phyloP scores from a whole-genome alignment of 192 early-diverging fungal species.

The Dimargaris xerosporica region DNA sequence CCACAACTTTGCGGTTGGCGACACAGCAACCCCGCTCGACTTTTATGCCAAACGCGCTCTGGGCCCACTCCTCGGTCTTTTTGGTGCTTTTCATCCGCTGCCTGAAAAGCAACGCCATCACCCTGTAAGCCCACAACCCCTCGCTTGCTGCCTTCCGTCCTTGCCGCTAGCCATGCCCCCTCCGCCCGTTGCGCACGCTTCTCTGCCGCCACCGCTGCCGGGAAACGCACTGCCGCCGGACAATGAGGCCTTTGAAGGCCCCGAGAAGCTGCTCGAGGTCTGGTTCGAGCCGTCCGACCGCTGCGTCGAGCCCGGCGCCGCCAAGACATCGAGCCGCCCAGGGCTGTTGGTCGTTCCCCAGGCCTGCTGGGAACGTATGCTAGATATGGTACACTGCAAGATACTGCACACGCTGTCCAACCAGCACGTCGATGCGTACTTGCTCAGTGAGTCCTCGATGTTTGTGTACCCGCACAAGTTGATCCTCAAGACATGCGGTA shows the following conservation, averaged over 20 bases:
- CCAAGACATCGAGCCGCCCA: slow-evolving; percentile 11
- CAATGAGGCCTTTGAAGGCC: slow-evolving; percentile 73
- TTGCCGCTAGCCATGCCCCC: too few relatives aligned
- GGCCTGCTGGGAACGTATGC: slow-evolving; percentile 81
- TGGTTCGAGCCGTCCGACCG: slow-evolving; percentile 66
- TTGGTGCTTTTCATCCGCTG: too few relatives aligned
- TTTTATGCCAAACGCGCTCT: too few relatives aligned
- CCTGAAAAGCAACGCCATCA: too few relatives aligned
- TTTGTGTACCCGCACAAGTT: slow-evolving; percentile 94
- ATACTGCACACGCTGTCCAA: slow-evolving; percentile 77
- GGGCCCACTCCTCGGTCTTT: too few relatives aligned
- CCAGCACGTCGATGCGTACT: slow-evolving; percentile 74
- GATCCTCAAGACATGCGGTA: slow-evolving; percentile 96
- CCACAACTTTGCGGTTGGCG: too few relatives aligned
- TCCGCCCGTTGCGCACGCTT: too few relatives aligned
- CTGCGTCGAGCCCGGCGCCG: slow-evolving; percentile 13
- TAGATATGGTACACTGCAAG: slow-evolving; percentile 83
- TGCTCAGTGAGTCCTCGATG: slow-evolving; percentile 94
- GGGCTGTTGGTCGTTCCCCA: slow-evolving; percentile 65
- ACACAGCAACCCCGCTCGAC: too few relatives aligned
- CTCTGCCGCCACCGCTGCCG: too few relatives aligned
- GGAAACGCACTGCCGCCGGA: too few relatives aligned
- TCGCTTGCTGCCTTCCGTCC: too few relatives aligned
- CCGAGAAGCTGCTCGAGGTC: slow-evolving; percentile 95
- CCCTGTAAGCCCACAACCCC: too few relatives aligned